These are phyloP conservation scores for Aurifilum marmelostoma DNA, from an alignment of 2,329 filamentous ascomycete species.

Conservation along the genomic window DNA sequence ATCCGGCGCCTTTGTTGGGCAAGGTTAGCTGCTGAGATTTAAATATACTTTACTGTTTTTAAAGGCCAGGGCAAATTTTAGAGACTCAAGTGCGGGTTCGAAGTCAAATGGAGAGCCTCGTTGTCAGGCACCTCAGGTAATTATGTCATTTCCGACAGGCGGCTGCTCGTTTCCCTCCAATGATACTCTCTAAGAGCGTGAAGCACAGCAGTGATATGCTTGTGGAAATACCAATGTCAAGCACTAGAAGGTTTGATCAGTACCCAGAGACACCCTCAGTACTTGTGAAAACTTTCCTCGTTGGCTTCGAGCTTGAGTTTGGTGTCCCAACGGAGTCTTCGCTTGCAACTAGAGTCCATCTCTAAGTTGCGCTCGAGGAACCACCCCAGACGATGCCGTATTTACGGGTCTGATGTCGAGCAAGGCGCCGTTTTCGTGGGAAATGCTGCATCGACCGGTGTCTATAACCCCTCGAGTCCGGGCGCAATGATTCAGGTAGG, in stretches of 20 bases:
- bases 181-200: background rate
- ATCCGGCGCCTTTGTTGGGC: background rate
- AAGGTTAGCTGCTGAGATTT: background rate
- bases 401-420: background rate
- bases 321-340: background rate
- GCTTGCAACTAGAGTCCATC: background rate
- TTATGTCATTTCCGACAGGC: slow-evolving; percentile 17
- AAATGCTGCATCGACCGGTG: background rate
- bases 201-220: slow-evolving; percentile 3
- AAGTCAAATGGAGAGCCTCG: background rate
- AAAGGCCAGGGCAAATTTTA: no score
- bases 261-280: background rate
- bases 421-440: background rate
- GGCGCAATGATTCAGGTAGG: no score
- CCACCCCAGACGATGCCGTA: background rate
- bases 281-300: background rate
- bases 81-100: background rate
- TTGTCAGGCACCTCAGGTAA: slow-evolving; percentile 5
- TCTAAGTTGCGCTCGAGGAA: background rate
- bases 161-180: slow-evolving; percentile 16
- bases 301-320: background rate
- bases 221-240: background rate
- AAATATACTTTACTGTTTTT: background rate
- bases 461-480: slow-evolving; percentile 7
- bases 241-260: background rate